Conservation (phyloP, 2,329 filamentous ascomycete species). For the Nemania serpens region DNA sequence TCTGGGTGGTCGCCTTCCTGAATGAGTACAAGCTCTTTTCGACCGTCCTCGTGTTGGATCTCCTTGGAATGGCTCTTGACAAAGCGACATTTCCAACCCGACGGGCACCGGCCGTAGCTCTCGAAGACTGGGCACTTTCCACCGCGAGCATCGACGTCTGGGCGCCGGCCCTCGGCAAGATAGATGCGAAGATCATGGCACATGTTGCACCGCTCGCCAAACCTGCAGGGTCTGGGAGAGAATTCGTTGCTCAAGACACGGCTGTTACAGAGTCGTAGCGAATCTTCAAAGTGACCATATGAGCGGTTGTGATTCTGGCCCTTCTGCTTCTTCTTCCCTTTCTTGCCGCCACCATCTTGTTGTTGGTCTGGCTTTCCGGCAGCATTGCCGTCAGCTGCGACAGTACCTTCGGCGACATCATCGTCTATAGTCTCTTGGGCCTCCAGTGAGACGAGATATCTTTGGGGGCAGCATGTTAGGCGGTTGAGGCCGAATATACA, state of each 20-base stretch:
- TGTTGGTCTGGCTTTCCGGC: conserved; percentile 46
- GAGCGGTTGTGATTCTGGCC: conserved; percentile 84
- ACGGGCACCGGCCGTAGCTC: conserved; percentile 73
- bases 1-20: conserved; percentile 52
- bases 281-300: conserved; percentile 81
- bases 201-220: conserved; percentile 79
- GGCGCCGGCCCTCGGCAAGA: conserved; percentile 77
- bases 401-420: conserved; percentile 63
- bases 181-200: conserved; percentile 88
- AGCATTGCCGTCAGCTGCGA: conserved; percentile 64
- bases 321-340: conserved; percentile 55
- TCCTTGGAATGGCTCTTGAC: conserved; percentile 86
- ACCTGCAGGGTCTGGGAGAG: conserved; percentile 76
- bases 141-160: conserved; percentile 75
- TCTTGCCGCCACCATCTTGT: conserved; percentile 35
- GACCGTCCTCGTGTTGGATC: conserved; percentile 75
- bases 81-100: conserved; percentile 95
- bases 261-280: conserved; percentile 76
- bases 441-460: conserved; percentile 42
- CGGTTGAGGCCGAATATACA: not conserved
- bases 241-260: conserved; percentile 76
- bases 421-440: conserved; percentile 51
- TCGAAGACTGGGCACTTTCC: conserved; percentile 84
- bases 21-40: conserved; percentile 77
- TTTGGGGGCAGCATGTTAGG: conserved; percentile 5